These are phyloP conservation scores for Linum trigynum DNA, from an alignment of 345 rosid species.

Conservation along the genomic window DNA sequence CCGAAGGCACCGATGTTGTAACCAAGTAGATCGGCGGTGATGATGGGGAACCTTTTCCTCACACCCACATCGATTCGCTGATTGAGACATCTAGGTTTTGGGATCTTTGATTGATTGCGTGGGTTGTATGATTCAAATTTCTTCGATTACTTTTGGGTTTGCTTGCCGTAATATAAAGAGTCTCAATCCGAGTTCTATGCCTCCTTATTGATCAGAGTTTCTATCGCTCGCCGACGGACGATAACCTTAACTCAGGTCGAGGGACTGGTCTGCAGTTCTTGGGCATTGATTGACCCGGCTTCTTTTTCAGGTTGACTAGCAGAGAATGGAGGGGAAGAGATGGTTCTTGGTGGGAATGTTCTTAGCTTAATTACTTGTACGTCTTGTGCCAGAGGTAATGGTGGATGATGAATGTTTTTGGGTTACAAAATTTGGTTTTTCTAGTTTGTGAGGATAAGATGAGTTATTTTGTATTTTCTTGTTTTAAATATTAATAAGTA, in stretches of 20 bases:
- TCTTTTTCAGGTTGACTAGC: slow-evolving; percentile 12
- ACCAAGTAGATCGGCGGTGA: too few relatives aligned
- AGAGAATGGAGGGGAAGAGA: slow-evolving; percentile 37
- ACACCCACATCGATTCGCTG: too few relatives aligned
- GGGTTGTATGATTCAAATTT: too few relatives aligned
- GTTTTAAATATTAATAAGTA: too few relatives aligned
- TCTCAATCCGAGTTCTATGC: not conserved
- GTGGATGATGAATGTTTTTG: not conserved
- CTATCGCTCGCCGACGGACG: not conserved
- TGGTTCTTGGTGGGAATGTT: slow-evolving; percentile 27
- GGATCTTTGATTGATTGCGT: too few relatives aligned
- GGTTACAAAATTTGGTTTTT: not conserved
- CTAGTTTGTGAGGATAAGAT: too few relatives aligned
- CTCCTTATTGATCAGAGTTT: not conserved
- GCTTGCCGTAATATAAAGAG: too few relatives aligned
- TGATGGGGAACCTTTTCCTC: too few relatives aligned
- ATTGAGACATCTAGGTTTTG: too few relatives aligned
- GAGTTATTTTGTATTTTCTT: too few relatives aligned
- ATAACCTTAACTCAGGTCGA: not conserved
- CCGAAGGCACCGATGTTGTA: too few relatives aligned
- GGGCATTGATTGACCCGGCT: not conserved
- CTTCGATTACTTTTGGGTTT: too few relatives aligned
- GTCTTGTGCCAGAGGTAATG: slow-evolving; percentile 41
- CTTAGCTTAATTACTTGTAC: slow-evolving; percentile 20
- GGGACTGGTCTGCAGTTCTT: not conserved